A percentile compares a stretch with the other conserved stretches of the same genome.
Conservation (phyloP, 306 rosid genomes). For the Potentilla sterilis region DNA sequence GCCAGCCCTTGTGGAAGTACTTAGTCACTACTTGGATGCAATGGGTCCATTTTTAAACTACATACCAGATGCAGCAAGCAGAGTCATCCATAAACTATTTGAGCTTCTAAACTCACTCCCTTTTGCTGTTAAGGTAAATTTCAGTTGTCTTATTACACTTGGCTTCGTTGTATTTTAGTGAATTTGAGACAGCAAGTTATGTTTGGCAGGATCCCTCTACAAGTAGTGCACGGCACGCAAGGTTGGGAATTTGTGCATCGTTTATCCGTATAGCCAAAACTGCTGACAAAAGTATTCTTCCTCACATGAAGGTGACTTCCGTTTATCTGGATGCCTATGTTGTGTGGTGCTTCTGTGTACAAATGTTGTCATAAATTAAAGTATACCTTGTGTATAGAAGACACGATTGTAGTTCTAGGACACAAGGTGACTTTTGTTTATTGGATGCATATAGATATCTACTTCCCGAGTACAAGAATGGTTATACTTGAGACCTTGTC, state of each 20-base stretch:
- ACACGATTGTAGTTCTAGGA: not conserved
- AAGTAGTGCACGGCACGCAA: constrained; percentile 77
- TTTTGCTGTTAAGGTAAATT: constrained; percentile 55
- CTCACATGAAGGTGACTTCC: constrained; percentile 88
- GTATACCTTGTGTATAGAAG: not conserved
- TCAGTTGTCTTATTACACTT: constrained; percentile 23
- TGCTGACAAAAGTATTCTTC: constrained; percentile 86
- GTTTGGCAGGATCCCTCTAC: constrained; percentile 69
- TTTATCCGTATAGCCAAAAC: constrained; percentile 94
- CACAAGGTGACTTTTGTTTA: not conserved
- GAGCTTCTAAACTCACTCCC: constrained; percentile 93
- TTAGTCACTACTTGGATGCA: constrained; percentile 83
- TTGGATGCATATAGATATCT: not conserved
- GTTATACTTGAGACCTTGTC: not conserved
- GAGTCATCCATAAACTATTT: constrained; percentile 84
- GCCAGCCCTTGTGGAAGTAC: constrained; percentile 85
- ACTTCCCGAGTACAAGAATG: not conserved
- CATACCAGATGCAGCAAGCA: constrained; percentile 84
- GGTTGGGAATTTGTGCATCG: constrained; percentile 90
- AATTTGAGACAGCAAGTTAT: constrained; percentile 21
- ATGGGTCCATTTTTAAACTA: constrained; percentile 88
- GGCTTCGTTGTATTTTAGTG: constrained; percentile 6
- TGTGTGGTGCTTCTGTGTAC: not conserved
- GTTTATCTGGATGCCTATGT: constrained; percentile 4
- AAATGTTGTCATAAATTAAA: not conserved